Base-by-base conservation (phyloP, 202 grass and related monocot genomes). In the Setaria viridis region DNA sequence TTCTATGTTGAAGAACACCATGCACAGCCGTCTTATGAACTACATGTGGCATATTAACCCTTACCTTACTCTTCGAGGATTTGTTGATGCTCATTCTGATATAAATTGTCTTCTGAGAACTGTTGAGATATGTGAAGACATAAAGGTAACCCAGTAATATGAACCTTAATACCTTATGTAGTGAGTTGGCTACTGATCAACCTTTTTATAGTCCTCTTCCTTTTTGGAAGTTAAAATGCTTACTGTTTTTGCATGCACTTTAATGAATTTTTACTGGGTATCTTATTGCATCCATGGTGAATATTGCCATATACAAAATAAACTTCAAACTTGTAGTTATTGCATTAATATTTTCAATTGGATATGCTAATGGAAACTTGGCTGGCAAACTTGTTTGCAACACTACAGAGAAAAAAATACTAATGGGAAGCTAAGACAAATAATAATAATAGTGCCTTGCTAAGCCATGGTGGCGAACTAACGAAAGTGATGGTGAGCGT, bases 31-130 rank as follows among this genome's bases (percentile, higher is more conserved):
- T 78, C 86, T 86, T 71, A 69, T 99, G 63, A 85, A 87, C 17
- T 80, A 90, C 91, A 75, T 99, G 7, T 99, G 93, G 91, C 79
- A 78, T 89, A 80, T 91, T 65, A 95, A 95, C 35, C 82, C 91
- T 41, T 85, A 82, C 39, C 54, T 99, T 71, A 89, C 94, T 59
- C 80, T 95, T 82, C 90, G 83, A 84, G 93, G 91, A 88, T 95
- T 99, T 88, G 79, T 94, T 90, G 93, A 95, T 78, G 62, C 86
- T 34, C 79, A 89, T 85, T 92, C 82, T 74, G 90, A 95, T 86
- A 75, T 72, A 51, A 86, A 62, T 62, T 94, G 85, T 87, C 87
- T 99, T 81, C 74, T 91, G 21, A 92, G 90, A 91, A 92, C 85
- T 43, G 80, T 90, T 70, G 90, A 92, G 78, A 89, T 94, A 68